Percentiles rank a stretch among this genome's conserved stretches.
phyloP scores from a whole-genome alignment of 306 rosid genomes.

The Crotalaria pallida region DNA sequence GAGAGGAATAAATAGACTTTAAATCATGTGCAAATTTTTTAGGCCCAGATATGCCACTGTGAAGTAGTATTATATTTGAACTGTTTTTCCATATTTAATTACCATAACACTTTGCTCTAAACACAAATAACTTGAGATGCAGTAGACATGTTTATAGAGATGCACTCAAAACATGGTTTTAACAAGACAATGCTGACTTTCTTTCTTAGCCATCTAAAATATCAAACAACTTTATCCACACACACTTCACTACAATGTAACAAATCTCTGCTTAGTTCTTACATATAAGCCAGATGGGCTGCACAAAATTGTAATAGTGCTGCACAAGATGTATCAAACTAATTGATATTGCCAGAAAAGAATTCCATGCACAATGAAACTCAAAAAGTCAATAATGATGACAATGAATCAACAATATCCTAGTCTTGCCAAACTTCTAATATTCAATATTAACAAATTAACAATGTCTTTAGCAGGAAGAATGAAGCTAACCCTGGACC shows the following conservation, averaged over 20 bases:
- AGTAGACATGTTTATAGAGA: not conserved
- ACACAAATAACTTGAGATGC: not conserved
- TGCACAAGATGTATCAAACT: not conserved
- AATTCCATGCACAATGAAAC: not conserved
- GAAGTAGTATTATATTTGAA: not conserved
- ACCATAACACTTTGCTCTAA: not conserved
- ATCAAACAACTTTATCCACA: not conserved
- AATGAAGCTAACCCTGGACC: slow-evolving; percentile 62
- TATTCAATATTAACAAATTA: not conserved
- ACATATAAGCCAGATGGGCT: too few relatives aligned
- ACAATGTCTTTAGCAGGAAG: not conserved
- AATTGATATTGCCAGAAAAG: too few relatives aligned
- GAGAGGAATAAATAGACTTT: not conserved
- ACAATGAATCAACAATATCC: not conserved
- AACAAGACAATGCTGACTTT: not conserved
- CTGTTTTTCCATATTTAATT: not conserved
- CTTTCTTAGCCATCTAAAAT: not conserved
- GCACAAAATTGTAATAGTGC: not conserved
- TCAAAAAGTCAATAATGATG: not conserved
- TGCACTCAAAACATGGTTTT: not conserved
- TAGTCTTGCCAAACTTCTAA: not conserved
- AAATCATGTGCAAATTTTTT: too few relatives aligned
- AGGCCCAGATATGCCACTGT: not conserved
- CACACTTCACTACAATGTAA: not conserved
- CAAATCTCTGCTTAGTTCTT: not conserved